Evolutionary conservation across 495 filamentous ascomycete species (phyloP), one percentile per base, ranked within the genome.

Genomic region (Daldinia grandis): DNA sequence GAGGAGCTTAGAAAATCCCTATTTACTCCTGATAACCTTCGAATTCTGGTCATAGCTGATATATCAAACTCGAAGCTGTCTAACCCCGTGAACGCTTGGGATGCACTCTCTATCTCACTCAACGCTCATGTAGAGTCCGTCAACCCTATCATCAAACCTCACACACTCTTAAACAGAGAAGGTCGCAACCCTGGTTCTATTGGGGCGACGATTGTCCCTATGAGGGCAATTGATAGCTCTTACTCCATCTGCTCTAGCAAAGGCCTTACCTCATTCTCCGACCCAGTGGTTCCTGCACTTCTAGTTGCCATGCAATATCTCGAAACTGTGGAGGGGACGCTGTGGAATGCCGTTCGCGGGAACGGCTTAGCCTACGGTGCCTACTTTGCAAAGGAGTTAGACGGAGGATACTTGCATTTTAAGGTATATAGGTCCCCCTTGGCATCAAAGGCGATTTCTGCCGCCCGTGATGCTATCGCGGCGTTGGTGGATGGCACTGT

Each of bases 201-300:
- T 53, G 86, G 86, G 17, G 88, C 91, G 8, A 91, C 92, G 64
- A 84, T 99, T 53, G 87, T 99, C 24, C 94, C 95, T 15, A 92
- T 99, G 87, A 88, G 92, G 1, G 92, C 94, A 5, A 91, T 97
- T 59, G 95, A 99, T 81, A 94, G 90, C n/a, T 96, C 93, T 3
- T 98, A 91, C 82, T 90, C 89, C 28, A 85, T 94, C 47, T 87
- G 91, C 64, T 90, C 92, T 17, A 86, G 87, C 47, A 85, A 85
- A 19, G 95, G 95, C 42, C 87, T 94, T 2, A 83, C 86, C 47
- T 91, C 88, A 0, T 93, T 90, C 74, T 83, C 87, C 44, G 89
- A 97, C 72, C 92, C 93, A 0, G 83, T 85, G 25, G 82, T 98
- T 12, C 94, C 95, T 1, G 90, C 96, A 2, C 82, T 95, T 53